Conservation (phyloP, 371 early-diverging fungal genomes). For the Haplosporangium sp. region DNA sequence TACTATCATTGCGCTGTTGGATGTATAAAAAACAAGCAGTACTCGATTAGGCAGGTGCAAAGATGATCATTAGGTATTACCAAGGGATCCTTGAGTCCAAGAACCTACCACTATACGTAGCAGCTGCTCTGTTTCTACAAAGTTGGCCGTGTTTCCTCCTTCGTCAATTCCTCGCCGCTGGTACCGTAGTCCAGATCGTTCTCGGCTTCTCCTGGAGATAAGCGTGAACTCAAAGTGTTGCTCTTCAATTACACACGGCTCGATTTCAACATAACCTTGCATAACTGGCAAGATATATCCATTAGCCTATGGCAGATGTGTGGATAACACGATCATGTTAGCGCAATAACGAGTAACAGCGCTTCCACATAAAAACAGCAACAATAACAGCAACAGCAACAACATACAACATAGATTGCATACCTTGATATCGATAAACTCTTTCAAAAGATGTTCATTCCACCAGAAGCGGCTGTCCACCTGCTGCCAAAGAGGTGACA, state of each 20-base stretch:
- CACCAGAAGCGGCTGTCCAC: slow-evolving; percentile 73
- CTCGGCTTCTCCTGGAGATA: slow-evolving; percentile 68
- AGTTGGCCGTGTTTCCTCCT: slow-evolving; percentile 96
- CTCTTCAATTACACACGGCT: slow-evolving; percentile 69
- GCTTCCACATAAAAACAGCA: no score
- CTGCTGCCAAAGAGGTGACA: slow-evolving; percentile 55
- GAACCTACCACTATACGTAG: slow-evolving; percentile 39
- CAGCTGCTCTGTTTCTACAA: slow-evolving; percentile 98
- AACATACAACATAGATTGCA: neutral
- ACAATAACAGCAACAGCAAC: no score
- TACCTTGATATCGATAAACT: slow-evolving; percentile 59
- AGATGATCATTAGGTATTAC: no score
- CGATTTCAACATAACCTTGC: slow-evolving; percentile 77
- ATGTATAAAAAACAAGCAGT: neutral
- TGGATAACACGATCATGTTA: slow-evolving; percentile 29
- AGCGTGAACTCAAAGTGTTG: slow-evolving; percentile 67
- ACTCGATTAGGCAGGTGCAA: neutral
- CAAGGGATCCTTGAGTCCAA: no score
- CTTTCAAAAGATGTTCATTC: slow-evolving; percentile 71
- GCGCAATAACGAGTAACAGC: no score
- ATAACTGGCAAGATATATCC: slow-evolving; percentile 73
- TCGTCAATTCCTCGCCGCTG: slow-evolving; percentile 95
- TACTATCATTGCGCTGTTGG: slow-evolving; percentile 58
- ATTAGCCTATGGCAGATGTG: slow-evolving; percentile 59
- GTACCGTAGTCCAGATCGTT: slow-evolving; percentile 85